Evolutionary conservation across 768 basidiomycete species (phyloP).

Genomic region (Gelatoporia subvermispora): DNA sequence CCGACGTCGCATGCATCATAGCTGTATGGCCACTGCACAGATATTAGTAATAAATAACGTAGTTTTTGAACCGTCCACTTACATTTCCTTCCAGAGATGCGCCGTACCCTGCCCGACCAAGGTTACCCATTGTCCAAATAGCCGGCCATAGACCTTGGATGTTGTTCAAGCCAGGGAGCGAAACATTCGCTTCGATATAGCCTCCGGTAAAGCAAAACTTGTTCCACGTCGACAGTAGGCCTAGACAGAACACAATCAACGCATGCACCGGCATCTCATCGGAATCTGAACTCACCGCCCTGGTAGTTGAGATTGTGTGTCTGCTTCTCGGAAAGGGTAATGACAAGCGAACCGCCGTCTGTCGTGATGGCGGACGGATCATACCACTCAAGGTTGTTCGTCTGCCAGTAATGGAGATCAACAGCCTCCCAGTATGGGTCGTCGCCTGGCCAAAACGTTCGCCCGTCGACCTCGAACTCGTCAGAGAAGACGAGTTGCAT

Average conservation of each 20-base stretch:
- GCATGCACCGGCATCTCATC: neutral
- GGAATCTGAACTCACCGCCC: slow-evolving; percentile 40
- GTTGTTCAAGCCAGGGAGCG: slow-evolving; percentile 61
- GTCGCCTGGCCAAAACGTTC: slow-evolving; percentile 78
- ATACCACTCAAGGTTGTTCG: slow-evolving; percentile 65
- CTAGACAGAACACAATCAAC: slow-evolving; percentile 1
- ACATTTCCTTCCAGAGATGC: slow-evolving; percentile 81
- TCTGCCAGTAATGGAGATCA: slow-evolving; percentile 72
- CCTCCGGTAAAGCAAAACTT: slow-evolving; percentile 96
- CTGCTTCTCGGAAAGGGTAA: slow-evolving; percentile 62
- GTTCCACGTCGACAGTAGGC: slow-evolving; percentile 69
- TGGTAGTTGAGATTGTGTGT: slow-evolving; percentile 72
- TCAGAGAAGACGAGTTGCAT: slow-evolving; percentile 81
- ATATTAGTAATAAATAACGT: neutral
- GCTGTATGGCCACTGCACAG: slow-evolving; percentile 68
- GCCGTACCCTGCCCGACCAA: slow-evolving; percentile 87
- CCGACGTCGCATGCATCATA: slow-evolving; percentile 91
- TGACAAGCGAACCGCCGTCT: slow-evolving; percentile 63
- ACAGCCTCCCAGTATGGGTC: slow-evolving; percentile 89
- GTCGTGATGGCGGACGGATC: slow-evolving; percentile 78
- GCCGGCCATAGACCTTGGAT: slow-evolving; percentile 73
- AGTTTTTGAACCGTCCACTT: slow-evolving; percentile 19
- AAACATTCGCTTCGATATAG: slow-evolving; percentile 63
- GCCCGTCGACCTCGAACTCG: slow-evolving; percentile 78
- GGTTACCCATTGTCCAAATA: slow-evolving; percentile 76